These are phyloP conservation scores for Tremella fuciformis DNA, from an alignment of 768 basidiomycete species.

Conservation along the genomic window DNA sequence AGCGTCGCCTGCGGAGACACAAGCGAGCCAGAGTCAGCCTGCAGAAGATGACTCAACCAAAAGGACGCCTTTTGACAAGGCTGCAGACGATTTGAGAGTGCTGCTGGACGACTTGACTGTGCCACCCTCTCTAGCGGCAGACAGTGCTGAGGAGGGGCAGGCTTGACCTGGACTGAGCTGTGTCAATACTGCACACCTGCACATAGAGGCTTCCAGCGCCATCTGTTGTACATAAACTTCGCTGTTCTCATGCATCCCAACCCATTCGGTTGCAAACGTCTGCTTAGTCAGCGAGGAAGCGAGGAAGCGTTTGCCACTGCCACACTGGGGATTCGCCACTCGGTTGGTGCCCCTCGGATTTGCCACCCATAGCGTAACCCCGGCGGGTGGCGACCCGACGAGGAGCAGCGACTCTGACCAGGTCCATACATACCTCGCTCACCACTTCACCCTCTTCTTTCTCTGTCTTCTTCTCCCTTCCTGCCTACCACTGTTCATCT, in stretches of 20 bases:
- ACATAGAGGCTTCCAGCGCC: no score
- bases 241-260: no score
- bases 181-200: no score
- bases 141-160: no score
- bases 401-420: background rate
- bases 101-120: conserved; percentile 27
- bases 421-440: background rate
- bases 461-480: background rate
- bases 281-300: background rate
- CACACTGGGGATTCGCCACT: no score
- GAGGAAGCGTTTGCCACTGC: background rate
- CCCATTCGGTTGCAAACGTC: no score
- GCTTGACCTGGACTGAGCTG: no score
- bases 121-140: no score
- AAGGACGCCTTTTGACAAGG: conserved; percentile 14
- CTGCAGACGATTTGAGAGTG: conserved; percentile 13
- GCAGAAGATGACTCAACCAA: background rate
- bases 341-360: background rate
- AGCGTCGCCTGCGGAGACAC: background rate
- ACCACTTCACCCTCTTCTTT: background rate
- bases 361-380: conserved; percentile 5
- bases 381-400: background rate
- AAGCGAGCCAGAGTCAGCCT: background rate
- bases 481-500: background rate
- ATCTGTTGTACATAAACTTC: no score